phyloP scores from a whole-genome alignment of 2,329 filamentous ascomycete genomes.

The Bisporella sp. region DNA sequence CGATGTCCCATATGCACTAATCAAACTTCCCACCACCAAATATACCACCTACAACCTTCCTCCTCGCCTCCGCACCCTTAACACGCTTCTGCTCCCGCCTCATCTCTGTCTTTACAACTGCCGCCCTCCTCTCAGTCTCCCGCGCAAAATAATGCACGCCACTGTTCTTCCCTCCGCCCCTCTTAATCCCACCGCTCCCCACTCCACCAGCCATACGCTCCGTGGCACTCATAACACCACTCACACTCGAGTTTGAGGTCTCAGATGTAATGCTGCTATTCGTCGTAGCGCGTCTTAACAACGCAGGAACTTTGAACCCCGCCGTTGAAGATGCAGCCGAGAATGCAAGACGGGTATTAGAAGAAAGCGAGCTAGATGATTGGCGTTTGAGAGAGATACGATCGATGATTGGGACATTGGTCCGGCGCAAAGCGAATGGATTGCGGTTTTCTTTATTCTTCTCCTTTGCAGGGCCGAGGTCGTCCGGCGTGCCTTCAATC shows the following conservation, averaged over 20 bases:
- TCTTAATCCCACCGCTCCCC: constrained; percentile 47
- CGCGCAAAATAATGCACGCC: constrained; percentile 55
- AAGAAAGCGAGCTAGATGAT: constrained; percentile 31
- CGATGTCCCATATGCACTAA: constrained; percentile 7
- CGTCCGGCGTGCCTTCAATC: constrained; percentile 42
- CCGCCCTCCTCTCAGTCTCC: constrained; percentile 49
- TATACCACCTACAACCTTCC: constrained; percentile 50
- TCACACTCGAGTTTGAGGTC: constrained; percentile 23
- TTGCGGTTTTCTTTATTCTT: constrained; percentile 26
- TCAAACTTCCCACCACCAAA: constrained; percentile 50
- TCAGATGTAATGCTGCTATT: constrained; percentile 38
- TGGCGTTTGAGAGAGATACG: constrained; percentile 63
- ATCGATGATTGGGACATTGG: constrained; percentile 53
- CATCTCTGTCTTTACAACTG: constrained; percentile 49
- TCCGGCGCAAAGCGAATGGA: constrained; percentile 31
- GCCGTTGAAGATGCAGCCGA: constrained; percentile 30
- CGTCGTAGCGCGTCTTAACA: constrained; percentile 69
- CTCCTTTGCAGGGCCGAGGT: constrained; percentile 18
- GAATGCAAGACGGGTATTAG: constrained; percentile 49
- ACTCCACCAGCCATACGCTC: constrained; percentile 31
- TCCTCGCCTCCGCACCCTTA: constrained; percentile 49
- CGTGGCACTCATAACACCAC: constrained; percentile 17
- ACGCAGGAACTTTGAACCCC: constrained; percentile 60
- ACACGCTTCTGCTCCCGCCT: constrained; percentile 50
- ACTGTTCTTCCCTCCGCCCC: constrained; percentile 52